phyloP scores from a whole-genome alignment of 305 asterid species.

The Fraxinus dipetala region DNA sequence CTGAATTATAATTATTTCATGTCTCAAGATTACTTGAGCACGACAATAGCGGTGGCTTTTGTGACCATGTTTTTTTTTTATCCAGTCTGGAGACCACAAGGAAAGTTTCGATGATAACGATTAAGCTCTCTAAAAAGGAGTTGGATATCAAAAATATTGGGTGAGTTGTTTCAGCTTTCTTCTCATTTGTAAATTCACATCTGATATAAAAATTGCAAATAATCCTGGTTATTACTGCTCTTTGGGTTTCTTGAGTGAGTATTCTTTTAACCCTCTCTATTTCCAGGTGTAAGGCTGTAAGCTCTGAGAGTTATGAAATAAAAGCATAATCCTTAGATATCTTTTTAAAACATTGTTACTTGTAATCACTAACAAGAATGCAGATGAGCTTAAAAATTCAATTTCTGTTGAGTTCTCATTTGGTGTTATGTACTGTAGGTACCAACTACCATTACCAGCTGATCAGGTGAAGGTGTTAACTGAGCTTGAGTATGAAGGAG shows the following conservation, averaged over 20 bases:
- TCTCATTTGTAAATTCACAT: not conserved
- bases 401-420: conserved; percentile 1
- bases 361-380: not conserved
- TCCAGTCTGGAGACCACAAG: conserved; percentile 87
- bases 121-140: conserved; percentile 76
- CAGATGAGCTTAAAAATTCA: not conserved
- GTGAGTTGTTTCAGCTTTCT: not conserved
- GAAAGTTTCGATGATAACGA: conserved; percentile 91
- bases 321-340: not conserved
- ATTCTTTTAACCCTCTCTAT: not conserved
- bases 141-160: conserved; percentile 40
- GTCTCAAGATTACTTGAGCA: not conserved
- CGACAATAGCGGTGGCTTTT: not conserved
- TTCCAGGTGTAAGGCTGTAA: not conserved
- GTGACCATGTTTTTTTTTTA: not conserved
- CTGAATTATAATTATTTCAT: not conserved
- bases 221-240: not conserved
- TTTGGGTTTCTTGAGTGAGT: not conserved
- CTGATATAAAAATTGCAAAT: not conserved
- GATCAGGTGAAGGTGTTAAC: conserved; percentile 68
- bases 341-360: not conserved
- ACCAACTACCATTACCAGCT: conserved; percentile 84
- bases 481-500: conserved; percentile 75
- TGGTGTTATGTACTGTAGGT: conserved; percentile 38
- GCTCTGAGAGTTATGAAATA: not conserved